Percentiles rank a stretch among this genome's conserved stretches.
Evolutionary conservation across 1,284 basidiomycete species (phyloP).

Genomic region (Vanrija humicola): DNA sequence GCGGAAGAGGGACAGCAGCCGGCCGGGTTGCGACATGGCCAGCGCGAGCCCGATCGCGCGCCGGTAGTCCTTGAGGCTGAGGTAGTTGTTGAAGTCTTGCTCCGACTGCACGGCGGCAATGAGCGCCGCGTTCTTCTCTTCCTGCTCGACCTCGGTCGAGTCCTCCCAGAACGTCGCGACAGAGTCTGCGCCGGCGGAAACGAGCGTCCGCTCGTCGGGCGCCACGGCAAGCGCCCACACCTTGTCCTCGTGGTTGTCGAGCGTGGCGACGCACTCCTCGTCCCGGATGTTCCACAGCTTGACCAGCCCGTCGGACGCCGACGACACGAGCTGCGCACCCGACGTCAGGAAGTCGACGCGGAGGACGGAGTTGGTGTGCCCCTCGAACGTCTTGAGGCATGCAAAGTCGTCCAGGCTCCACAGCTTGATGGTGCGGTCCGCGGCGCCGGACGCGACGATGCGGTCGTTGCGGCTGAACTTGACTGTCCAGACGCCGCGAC

Average conservation of each 20-base stretch:
- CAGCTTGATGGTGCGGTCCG: slow-evolving; percentile 88
- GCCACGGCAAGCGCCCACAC: slow-evolving; percentile 87
- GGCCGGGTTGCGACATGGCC: slow-evolving; percentile 86
- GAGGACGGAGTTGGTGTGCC: slow-evolving; percentile 95
- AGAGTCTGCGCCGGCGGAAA: slow-evolving; percentile 93
- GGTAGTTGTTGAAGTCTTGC: slow-evolving; percentile 90
- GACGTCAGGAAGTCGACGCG: slow-evolving; percentile 80
- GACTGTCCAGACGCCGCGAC: slow-evolving; percentile 93
- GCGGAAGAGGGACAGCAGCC: slow-evolving; percentile 76
- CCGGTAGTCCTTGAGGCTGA: slow-evolving; percentile 82
- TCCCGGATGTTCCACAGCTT: slow-evolving; percentile 92
- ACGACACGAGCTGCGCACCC: slow-evolving; percentile 81
- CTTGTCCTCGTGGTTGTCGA: slow-evolving; percentile 97
- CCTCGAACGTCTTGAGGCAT: slow-evolving; percentile 92
- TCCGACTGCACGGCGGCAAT: slow-evolving; percentile 75
- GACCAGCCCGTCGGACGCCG: slow-evolving; percentile 88
- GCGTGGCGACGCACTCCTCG: slow-evolving; percentile 78
- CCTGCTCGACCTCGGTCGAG: slow-evolving; percentile 69
- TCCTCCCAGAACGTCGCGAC: slow-evolving; percentile 92
- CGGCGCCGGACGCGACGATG: slow-evolving; percentile 85
- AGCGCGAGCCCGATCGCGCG: slow-evolving; percentile 87
- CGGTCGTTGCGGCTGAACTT: slow-evolving; percentile 79
- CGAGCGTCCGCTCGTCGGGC: slow-evolving; percentile 69
- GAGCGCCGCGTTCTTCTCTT: slow-evolving; percentile 66
- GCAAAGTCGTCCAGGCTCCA: slow-evolving; percentile 91